A percentile compares a stretch with the other conserved stretches of the same genome.
These are phyloP conservation scores for Irpex rosettiformis DNA, from an alignment of 1,284 basidiomycete genomes.

Conservation along the genomic window DNA sequence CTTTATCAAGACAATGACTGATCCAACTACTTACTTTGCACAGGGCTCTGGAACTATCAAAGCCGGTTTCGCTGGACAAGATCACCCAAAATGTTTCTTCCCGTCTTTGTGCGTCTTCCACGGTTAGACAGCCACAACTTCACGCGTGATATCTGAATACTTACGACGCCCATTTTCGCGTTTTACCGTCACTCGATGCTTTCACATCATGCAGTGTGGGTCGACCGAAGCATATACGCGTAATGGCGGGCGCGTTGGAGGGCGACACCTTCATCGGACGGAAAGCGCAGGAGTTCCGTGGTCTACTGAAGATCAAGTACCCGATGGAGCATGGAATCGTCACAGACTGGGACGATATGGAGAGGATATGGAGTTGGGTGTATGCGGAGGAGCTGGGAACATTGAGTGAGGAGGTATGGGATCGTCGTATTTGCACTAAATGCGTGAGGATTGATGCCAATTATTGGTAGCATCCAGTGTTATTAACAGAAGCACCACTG, in stretches of 20 bases:
- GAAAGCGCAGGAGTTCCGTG: constrained; percentile 91
- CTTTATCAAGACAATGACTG: background rate
- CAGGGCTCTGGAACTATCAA: constrained; percentile 97
- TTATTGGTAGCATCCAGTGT: constrained; percentile 81
- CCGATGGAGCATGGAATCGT: constrained; percentile 97
- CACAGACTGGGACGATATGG: constrained; percentile 99
- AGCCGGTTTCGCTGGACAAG: constrained; percentile 96
- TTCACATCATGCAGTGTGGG: constrained; percentile 71
- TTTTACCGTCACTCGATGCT: background rate
- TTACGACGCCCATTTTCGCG: constrained; percentile 14
- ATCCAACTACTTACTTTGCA: background rate
- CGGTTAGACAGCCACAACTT: constrained; percentile 32
- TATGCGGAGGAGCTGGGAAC: constrained; percentile 94
- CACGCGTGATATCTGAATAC: constrained; percentile 23
- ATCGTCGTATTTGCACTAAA: constrained; percentile 10
- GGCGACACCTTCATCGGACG: constrained; percentile 93
- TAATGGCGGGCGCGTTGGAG: constrained; percentile 95
- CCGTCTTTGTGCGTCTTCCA: constrained; percentile 87
- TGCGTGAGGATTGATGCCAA: constrained; percentile 3
- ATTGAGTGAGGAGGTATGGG: constrained; percentile 85
- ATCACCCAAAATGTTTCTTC: constrained; percentile 98
- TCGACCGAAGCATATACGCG: constrained; percentile 91
- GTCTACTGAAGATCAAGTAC: constrained; percentile 94
- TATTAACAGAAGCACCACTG: constrained; percentile 91
- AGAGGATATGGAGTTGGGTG: constrained; percentile 96